Percentiles rank a stretch among this genome's conserved stretches.
Evolutionary conservation across 2,329 filamentous ascomycete species (phyloP).

Genomic region (Fusarium longipes): DNA sequence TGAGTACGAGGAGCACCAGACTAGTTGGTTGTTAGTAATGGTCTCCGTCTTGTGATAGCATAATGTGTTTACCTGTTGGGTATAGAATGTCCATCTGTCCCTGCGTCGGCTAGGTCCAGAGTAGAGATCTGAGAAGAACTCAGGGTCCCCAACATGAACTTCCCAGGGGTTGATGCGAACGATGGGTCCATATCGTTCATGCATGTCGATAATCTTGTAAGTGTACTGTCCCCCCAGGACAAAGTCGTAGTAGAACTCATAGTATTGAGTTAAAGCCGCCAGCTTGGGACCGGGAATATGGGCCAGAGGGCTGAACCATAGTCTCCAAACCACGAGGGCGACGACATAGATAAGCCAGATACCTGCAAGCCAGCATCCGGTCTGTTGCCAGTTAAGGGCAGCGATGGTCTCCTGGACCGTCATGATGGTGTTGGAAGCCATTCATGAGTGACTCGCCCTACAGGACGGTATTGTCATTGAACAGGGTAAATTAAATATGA

Average conservation of each 20-base stretch:
- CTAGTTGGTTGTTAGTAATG: slow-evolving; percentile 39
- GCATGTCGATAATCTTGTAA: slow-evolving; percentile 56
- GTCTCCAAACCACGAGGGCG: slow-evolving; percentile 47
- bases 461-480: slow-evolving; percentile 47
- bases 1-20: slow-evolving; percentile 51
- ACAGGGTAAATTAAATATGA: slow-evolving; percentile 22
- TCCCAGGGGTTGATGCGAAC: slow-evolving; percentile 56
- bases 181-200: slow-evolving; percentile 56
- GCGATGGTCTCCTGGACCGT: slow-evolving; percentile 39
- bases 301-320: slow-evolving; percentile 54
- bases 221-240: slow-evolving; percentile 56
- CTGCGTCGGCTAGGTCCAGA: slow-evolving; percentile 47
- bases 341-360: slow-evolving; percentile 48
- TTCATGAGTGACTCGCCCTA: slow-evolving; percentile 45
- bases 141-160: slow-evolving; percentile 53
- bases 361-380: slow-evolving; percentile 39
- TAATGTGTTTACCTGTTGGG: slow-evolving; percentile 49
- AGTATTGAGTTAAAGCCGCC: slow-evolving; percentile 54
- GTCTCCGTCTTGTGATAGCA: not conserved
- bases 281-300: slow-evolving; percentile 55
- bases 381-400: slow-evolving; percentile 44
- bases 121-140: slow-evolving; percentile 56
- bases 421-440: slow-evolving; percentile 44
- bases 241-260: slow-evolving; percentile 59
- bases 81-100: slow-evolving; percentile 52